Evolutionary conservation across 768 basidiomycete species (phyloP).

Genomic region (Leccinum imitatum): DNA sequence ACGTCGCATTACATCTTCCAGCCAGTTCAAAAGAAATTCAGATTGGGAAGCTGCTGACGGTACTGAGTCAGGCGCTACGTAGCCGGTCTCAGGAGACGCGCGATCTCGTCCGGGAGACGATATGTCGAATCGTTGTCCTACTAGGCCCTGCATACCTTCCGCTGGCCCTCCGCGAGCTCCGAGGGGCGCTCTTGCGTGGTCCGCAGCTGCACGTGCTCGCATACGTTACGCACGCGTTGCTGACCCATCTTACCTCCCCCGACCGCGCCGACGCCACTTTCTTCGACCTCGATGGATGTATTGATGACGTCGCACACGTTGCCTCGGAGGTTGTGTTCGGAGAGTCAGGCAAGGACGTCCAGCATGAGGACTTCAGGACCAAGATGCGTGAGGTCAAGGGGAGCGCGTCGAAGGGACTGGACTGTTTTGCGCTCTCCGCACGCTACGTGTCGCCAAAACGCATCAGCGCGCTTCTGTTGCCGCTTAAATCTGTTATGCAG

Average conservation of each 20-base stretch:
- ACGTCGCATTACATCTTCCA: conserved; percentile 82
- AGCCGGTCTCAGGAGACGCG: conserved; percentile 92
- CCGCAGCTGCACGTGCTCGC: conserved; percentile 95
- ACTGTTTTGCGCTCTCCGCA: conserved; percentile 81
- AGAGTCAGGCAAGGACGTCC: conserved; percentile 86
- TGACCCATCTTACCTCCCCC: conserved; percentile 74
- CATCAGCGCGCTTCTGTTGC: conserved; percentile 73
- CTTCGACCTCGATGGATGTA: conserved; percentile 67
- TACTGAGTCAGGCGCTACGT: conserved; percentile 86
- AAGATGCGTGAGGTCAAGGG: conserved; percentile 90
- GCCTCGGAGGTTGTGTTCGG: conserved; percentile 92
- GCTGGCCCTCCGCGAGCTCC: conserved; percentile 72
- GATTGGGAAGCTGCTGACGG: conserved; percentile 73
- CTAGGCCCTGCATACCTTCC: conserved; percentile 77
- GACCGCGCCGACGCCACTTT: conserved; percentile 53
- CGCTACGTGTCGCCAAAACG: conserved; percentile 73
- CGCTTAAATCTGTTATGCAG: conserved; percentile 81
- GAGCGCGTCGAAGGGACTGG: conserved; percentile 80
- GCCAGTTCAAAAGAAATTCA: conserved; percentile 59
- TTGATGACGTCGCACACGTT: conserved; percentile 76
- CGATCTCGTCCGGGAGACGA: conserved; percentile 78
- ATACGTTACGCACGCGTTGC: conserved; percentile 74
- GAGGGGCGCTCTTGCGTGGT: conserved; percentile 82
- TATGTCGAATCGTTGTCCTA: conserved; percentile 73
- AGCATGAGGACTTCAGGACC: conserved; percentile 88